Conservation (phyloP, 805 yeast species). For the Blastobotrys terrestris region DNA sequence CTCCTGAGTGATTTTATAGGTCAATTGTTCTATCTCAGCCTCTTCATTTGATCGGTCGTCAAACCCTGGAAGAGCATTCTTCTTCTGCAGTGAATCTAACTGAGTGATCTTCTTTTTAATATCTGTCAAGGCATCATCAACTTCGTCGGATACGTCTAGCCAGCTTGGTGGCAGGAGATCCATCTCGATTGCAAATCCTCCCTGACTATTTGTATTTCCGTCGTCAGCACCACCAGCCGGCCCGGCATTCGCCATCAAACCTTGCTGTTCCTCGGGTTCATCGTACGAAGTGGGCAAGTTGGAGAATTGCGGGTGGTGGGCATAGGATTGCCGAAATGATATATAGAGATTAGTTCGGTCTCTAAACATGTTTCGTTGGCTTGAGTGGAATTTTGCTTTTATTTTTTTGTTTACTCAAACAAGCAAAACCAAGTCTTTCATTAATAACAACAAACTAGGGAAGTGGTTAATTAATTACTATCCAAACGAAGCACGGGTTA, state of each 20-base stretch:
- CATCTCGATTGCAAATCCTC: conserved; percentile 45
- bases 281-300: conserved; percentile 32
- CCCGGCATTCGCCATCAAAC: conserved; percentile 38
- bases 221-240: conserved; percentile 24
- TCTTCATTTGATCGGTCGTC: conserved; percentile 75
- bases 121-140: conserved; percentile 54
- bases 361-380: conserved; percentile 57
- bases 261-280: conserved; percentile 52
- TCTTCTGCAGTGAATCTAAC: conserved; percentile 66
- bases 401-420: no score
- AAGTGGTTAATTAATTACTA: background rate
- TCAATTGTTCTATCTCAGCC: conserved; percentile 68
- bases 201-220: conserved; percentile 8
- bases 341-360: conserved; percentile 90
- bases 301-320: conserved; percentile 46
- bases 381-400: no score
- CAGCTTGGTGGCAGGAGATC: conserved; percentile 70
- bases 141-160: conserved; percentile 63
- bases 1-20: conserved; percentile 62
- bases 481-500: background rate
- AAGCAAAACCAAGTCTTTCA: background rate
- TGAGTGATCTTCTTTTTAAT: conserved; percentile 52
- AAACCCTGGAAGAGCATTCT: conserved; percentile 80
- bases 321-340: conserved; percentile 84
- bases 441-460: background rate